Evolutionary conservation across 768 basidiomycete genomes (phyloP).

Genomic region (Macrolepiota albuminosa): DNA sequence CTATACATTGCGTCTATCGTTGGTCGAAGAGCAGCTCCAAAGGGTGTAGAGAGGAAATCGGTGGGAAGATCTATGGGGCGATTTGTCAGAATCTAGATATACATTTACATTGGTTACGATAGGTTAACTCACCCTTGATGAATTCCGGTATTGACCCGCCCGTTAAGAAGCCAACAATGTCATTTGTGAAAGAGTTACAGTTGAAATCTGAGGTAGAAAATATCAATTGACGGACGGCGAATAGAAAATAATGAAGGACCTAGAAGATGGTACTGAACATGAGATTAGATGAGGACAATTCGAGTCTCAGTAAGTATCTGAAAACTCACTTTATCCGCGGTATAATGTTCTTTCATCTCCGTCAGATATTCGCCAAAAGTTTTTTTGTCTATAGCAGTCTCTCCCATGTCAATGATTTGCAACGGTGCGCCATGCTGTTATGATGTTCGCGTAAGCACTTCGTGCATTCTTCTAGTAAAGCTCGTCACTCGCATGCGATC

Average conservation of each 20-base stretch:
- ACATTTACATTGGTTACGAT: not conserved
- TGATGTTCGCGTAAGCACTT: not conserved
- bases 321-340: slow-evolving; percentile 73
- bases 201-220: slow-evolving; percentile 63
- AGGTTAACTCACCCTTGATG: slow-evolving; percentile 57
- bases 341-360: slow-evolving; percentile 76
- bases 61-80: slow-evolving; percentile 58
- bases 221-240: not conserved
- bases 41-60: slow-evolving; percentile 86
- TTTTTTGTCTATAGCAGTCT: slow-evolving; percentile 75
- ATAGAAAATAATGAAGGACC: slow-evolving; percentile 32
- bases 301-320: not conserved
- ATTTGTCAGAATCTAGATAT: not conserved
- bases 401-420: slow-evolving; percentile 69
- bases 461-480: not conserved
- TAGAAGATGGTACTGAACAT: slow-evolving; percentile 76
- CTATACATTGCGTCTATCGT: slow-evolving; percentile 90
- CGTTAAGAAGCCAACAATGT: slow-evolving; percentile 82
- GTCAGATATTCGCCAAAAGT: slow-evolving; percentile 83
- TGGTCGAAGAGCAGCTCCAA: slow-evolving; percentile 80
- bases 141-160: slow-evolving; percentile 76
- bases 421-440: slow-evolving; percentile 70
- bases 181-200: slow-evolving; percentile 93
- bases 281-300: not conserved
- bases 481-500: slow-evolving; percentile 64